phyloP scores from a whole-genome alignment of 2,329 filamentous ascomycete genomes.

The Botrytis elliptica region DNA sequence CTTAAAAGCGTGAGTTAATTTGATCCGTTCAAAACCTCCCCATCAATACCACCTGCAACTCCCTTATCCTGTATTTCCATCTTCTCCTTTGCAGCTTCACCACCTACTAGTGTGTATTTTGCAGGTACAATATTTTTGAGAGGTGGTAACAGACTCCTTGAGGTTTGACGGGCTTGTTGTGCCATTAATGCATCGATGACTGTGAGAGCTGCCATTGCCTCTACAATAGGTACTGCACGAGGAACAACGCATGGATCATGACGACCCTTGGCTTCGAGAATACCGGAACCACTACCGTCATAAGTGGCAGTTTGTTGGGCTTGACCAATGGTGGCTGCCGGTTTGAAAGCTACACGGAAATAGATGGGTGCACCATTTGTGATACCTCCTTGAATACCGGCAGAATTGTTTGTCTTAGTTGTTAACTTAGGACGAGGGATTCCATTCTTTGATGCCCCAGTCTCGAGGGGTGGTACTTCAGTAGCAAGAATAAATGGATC shows the following conservation, averaged over 20 bases:
- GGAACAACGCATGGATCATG: constrained; percentile 89
- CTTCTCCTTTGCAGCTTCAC: constrained; percentile 25
- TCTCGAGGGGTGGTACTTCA: constrained; percentile 44
- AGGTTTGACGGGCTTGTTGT: constrained; percentile 64
- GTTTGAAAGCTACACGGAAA: constrained; percentile 94
- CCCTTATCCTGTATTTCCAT: constrained; percentile 23
- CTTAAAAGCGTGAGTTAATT: neutral
- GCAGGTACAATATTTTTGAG: constrained; percentile 36
- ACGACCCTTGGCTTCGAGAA: constrained; percentile 85
- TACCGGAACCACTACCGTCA: constrained; percentile 65
- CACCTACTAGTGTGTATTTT: constrained; percentile 26
- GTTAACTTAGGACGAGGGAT: constrained; percentile 62
- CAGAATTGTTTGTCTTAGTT: constrained; percentile 92
- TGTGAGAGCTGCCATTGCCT: constrained; percentile 86
- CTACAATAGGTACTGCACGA: constrained; percentile 81
- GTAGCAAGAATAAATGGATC: constrained; percentile 71
- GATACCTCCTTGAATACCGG: constrained; percentile 93
- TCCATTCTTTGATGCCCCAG: constrained; percentile 46
- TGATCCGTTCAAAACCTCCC: neutral
- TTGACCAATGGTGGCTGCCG: constrained; percentile 87
- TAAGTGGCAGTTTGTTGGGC: constrained; percentile 83
- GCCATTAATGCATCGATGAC: constrained; percentile 84
- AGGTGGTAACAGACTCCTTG: constrained; percentile 47
- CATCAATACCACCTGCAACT: constrained; percentile 18
- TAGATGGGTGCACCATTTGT: constrained; percentile 91